phyloP scores from a whole-genome alignment of 2,329 filamentous ascomycete genomes.

The Pseudopyrenochaeta lycopersici region DNA sequence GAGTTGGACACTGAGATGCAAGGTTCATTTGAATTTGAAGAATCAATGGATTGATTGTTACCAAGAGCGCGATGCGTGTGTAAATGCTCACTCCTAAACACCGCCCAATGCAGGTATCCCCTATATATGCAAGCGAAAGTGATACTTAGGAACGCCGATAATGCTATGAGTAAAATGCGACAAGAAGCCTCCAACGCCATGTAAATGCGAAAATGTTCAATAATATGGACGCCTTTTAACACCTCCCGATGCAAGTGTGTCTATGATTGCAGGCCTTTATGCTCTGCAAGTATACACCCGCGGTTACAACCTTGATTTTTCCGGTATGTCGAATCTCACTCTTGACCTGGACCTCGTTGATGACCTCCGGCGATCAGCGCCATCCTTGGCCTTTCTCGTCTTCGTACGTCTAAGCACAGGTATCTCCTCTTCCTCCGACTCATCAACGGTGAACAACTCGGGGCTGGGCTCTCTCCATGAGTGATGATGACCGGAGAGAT shows the following conservation, averaged over 20 bases:
- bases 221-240: slow-evolving; percentile 27
- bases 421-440: slow-evolving; percentile 49
- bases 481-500: slow-evolving; percentile 50
- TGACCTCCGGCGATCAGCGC: slow-evolving; percentile 46
- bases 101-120: slow-evolving; percentile 34
- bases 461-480: slow-evolving; percentile 54
- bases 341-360: slow-evolving; percentile 38
- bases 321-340: slow-evolving; percentile 34
- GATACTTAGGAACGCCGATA: slow-evolving; percentile 24
- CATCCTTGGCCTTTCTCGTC: slow-evolving; percentile 46
- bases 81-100: slow-evolving; percentile 39
- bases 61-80: slow-evolving; percentile 15
- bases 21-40: too few species aligned
- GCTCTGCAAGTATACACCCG: slow-evolving; percentile 6
- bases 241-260: slow-evolving; percentile 40
- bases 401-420: slow-evolving; percentile 35
- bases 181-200: slow-evolving; percentile 25
- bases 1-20: too few species aligned
- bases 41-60: slow-evolving; percentile 8
- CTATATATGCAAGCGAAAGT: slow-evolving; percentile 15
- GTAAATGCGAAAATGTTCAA: slow-evolving; percentile 29
- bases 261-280: background rate
- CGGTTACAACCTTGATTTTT: slow-evolving; percentile 42
- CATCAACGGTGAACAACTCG: slow-evolving; percentile 53
- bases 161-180: slow-evolving; percentile 23